Percentiles rank a stretch among this genome's conserved stretches.
phyloP scores from a whole-genome alignment of 148 eudicot genomes.

The Oxyria digyna region DNA sequence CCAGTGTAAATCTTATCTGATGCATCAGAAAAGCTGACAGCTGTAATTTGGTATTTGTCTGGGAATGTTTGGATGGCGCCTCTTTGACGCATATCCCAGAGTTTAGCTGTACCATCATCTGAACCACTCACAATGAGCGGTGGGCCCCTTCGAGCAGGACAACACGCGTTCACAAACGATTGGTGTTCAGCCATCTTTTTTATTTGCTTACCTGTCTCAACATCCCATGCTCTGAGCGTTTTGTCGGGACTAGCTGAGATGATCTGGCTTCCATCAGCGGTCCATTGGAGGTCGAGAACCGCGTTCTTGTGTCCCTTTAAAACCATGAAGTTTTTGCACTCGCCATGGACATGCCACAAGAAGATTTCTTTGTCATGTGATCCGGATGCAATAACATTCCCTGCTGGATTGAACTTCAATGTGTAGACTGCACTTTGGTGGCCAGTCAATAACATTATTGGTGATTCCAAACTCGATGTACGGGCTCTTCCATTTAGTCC shows the following conservation, averaged over 20 bases:
- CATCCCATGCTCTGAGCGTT: slow-evolving; percentile 92
- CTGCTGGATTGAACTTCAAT: slow-evolving; percentile 89
- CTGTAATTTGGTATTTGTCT: slow-evolving; percentile 87
- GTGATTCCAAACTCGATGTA: slow-evolving; percentile 83
- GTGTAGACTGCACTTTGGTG: slow-evolving; percentile 89
- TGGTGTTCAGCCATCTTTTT: slow-evolving; percentile 92
- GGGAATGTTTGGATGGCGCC: slow-evolving; percentile 97
- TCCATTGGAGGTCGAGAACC: slow-evolving; percentile 89
- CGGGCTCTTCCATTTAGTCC: slow-evolving; percentile 77
- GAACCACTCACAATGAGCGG: slow-evolving; percentile 95
- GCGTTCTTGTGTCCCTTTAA: slow-evolving; percentile 96
- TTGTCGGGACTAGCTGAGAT: slow-evolving; percentile 92
- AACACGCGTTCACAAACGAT: slow-evolving; percentile 80
- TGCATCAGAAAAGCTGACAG: slow-evolving; percentile 88
- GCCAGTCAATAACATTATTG: slow-evolving; percentile 80
- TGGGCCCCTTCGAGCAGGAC: slow-evolving; percentile 87
- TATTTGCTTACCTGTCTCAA: slow-evolving; percentile 83
- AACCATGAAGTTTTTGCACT: slow-evolving; percentile 52
- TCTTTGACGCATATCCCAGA: slow-evolving; percentile 96
- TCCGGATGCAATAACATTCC: slow-evolving; percentile 79
- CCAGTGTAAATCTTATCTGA: slow-evolving; percentile 90
- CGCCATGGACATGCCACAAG: slow-evolving; percentile 41
- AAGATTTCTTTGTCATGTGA: slow-evolving; percentile 91
- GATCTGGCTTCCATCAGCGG: slow-evolving; percentile 75
- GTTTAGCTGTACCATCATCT: slow-evolving; percentile 94